Evolutionary conservation across 495 filamentous ascomycete genomes (phyloP).

Genomic region (Penicillium crystallinum): DNA sequence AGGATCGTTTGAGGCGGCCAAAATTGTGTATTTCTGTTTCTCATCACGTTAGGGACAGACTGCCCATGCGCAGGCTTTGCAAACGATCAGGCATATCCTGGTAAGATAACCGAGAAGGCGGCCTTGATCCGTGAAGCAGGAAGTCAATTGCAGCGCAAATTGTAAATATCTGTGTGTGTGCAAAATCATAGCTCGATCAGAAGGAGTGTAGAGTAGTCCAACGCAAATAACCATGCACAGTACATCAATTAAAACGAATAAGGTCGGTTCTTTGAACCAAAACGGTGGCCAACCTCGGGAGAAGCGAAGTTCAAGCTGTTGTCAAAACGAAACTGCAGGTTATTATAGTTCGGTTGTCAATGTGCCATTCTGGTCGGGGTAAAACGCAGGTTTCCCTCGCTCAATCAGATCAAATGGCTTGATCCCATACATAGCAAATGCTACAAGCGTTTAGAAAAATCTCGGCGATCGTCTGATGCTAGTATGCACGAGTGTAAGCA

Average conservation of each 20-base stretch:
- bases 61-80: slow-evolving; percentile 1
- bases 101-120: too few relatives aligned
- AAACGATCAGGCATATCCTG: not conserved
- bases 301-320: slow-evolving; percentile 33
- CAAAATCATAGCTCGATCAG: not conserved
- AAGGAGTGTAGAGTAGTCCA: slow-evolving; percentile 18
- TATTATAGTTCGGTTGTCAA: slow-evolving; percentile 14
- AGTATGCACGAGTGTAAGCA: slow-evolving; percentile 15
- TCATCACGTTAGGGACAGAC: slow-evolving; percentile 19
- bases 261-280: slow-evolving; percentile 27
- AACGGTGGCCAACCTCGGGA: slow-evolving; percentile 43
- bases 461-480: slow-evolving; percentile 38
- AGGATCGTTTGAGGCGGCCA: slow-evolving; percentile 38
- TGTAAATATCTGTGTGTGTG: too few relatives aligned
- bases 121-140: too few relatives aligned
- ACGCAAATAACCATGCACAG: slow-evolving; percentile 18
- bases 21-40: slow-evolving; percentile 38
- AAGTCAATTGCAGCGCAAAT: slow-evolving; percentile 7
- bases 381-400: slow-evolving; percentile 7
- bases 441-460: slow-evolving; percentile 33
- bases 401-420: slow-evolving; percentile 18
- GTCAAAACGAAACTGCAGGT: slow-evolving; percentile 23
- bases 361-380: slow-evolving; percentile 37
- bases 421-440: slow-evolving; percentile 18
- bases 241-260: slow-evolving; percentile 28